Conservation (phyloP, 2,329 filamentous ascomycete species). For the Ophiognomonia clavigignenti-juglandacearum region DNA sequence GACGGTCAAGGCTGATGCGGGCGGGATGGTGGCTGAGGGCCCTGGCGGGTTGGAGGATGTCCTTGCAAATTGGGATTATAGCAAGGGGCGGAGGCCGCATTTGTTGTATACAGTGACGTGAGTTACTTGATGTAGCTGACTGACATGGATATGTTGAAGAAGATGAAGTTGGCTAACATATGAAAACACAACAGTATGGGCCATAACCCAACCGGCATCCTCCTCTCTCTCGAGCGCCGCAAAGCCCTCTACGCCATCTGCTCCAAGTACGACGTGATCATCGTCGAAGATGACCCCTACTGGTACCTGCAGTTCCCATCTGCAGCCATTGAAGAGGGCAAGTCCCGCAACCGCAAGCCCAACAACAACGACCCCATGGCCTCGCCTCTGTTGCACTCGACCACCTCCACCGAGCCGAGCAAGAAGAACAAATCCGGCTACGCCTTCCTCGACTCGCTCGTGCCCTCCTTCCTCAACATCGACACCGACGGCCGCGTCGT, state of each 20-base stretch:
- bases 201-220: slow-evolving; percentile 81
- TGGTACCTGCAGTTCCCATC: slow-evolving; percentile 91
- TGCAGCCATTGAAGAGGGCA: slow-evolving; percentile 48
- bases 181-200: slow-evolving; percentile 57
- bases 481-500: slow-evolving; percentile 85
- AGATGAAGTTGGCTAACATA: no score
- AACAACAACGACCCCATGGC: slow-evolving; percentile 26
- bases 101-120: slow-evolving; percentile 87
- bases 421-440: slow-evolving; percentile 54
- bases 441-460: slow-evolving; percentile 75
- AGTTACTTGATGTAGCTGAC: slow-evolving; percentile 36
- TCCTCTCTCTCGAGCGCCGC: slow-evolving; percentile 67
- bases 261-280: slow-evolving; percentile 80
- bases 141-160: no score
- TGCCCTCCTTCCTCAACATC: slow-evolving; percentile 75
- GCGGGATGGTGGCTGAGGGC: slow-evolving; percentile 74
- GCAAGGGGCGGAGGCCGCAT: slow-evolving; percentile 70
- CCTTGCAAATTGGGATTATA: slow-evolving; percentile 74
- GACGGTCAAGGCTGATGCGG: slow-evolving; percentile 69
- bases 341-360: slow-evolving; percentile 35
- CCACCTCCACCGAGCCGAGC: slow-evolving; percentile 26
- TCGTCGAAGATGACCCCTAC: slow-evolving; percentile 92
- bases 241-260: slow-evolving; percentile 77
- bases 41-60: slow-evolving; percentile 72
- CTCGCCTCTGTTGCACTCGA: slow-evolving; percentile 24